Base-by-base conservation (phyloP, 2,329 filamentous ascomycete genomes). In the Aspergillus sp. region DNA sequence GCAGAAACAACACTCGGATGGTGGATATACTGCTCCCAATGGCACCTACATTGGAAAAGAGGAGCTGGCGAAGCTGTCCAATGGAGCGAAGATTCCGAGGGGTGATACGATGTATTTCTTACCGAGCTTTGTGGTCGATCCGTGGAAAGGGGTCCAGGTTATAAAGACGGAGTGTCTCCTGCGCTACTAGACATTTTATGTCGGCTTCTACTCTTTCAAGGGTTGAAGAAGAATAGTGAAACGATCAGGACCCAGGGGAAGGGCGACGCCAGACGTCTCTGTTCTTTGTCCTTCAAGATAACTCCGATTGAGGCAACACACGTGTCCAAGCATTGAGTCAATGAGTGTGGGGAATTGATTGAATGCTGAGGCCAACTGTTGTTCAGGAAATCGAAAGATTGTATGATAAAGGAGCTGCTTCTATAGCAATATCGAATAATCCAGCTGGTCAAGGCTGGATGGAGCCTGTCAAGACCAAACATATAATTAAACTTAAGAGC, bases 1-100 rank as follows among this genome's bases (percentile, higher is more conserved):
- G 34, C 17, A 31, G 19, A 31, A 32, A 5, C 16, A 45, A 10
- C 11, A 2, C 21, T 10, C 31, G 14, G 16, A 20, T 10, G 21
- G 23, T 38, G 34, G 41, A 14, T 66, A 64, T 52, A 60, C 47
- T 45, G 59, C 64, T 23, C 64, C 64, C 41, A 63, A 57, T 49
- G 63, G 65, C 25, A 55, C 52, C 48, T 53, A 50, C 17, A 49
- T 66, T 49, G 49, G 48, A 36, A 46, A 45, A 7, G 34, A 41
- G 10, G 54, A 62, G 17, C 41, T 64, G 46, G 40, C 34, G 25
- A 59, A 48, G 50, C 41, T 59, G 32, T 54, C 55, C 14, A 20
- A 41, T 40, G 63, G 62, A 47, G 53, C 60, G 29, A 60, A 52
- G 20, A 47, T 55, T 21, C 6, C 40, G 11, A 47, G 32, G 34